Evolutionary conservation across 768 basidiomycete species (phyloP).

Genomic region (Calocybe cyanea): DNA sequence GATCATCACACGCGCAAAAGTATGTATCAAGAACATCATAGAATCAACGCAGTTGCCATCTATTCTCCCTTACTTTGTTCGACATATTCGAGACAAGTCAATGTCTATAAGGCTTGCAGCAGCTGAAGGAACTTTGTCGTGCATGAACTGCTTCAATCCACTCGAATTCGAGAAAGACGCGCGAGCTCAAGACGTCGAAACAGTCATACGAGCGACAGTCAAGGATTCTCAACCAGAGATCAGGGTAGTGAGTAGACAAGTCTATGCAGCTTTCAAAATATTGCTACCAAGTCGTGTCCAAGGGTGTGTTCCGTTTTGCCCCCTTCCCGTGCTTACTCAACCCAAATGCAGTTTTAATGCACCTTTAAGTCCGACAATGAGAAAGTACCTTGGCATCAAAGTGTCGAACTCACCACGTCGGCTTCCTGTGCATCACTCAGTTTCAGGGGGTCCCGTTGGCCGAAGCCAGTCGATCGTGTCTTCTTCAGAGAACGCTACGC

Average conservation of each 20-base stretch:
- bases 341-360: slow-evolving; percentile 52
- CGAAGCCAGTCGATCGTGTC: no score
- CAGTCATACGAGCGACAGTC: slow-evolving; percentile 60
- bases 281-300: slow-evolving; percentile 67
- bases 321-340: slow-evolving; percentile 5
- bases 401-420: slow-evolving; percentile 9
- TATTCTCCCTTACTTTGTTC: slow-evolving; percentile 58
- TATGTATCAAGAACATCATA: slow-evolving; percentile 57
- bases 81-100: slow-evolving; percentile 66
- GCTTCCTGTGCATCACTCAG: no score
- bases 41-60: slow-evolving; percentile 64
- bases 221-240: slow-evolving; percentile 76
- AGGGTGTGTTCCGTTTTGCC: slow-evolving; percentile 36
- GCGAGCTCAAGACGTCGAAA: slow-evolving; percentile 64
- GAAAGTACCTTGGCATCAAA: slow-evolving; percentile 67
- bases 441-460: no score
- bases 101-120: slow-evolving; percentile 56
- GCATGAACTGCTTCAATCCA: slow-evolving; percentile 74
- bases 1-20: slow-evolving; percentile 60
- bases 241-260: slow-evolving; percentile 60
- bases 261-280: slow-evolving; percentile 74
- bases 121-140: slow-evolving; percentile 62
- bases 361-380: slow-evolving; percentile 72
- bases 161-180: slow-evolving; percentile 72
- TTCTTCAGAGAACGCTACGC: slow-evolving; percentile 4